Percentiles rank a stretch among this genome's conserved stretches.
Conservation (phyloP, 1,284 basidiomycete genomes). For the Butyriboletus pseudospeciosus region DNA sequence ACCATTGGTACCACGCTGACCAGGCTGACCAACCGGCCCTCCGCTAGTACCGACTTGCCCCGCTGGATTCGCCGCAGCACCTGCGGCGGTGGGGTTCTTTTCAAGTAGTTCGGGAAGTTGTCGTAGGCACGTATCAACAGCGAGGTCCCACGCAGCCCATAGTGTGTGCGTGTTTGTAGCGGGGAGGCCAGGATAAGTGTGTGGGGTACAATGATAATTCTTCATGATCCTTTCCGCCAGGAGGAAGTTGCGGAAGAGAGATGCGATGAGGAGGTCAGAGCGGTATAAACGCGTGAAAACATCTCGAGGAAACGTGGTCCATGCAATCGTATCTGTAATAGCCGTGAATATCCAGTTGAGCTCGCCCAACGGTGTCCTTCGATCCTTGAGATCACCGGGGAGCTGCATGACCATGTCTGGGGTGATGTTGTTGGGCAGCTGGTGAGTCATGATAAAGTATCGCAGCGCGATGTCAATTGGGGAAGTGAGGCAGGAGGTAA, state of each 20-base stretch:
- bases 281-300: constrained; percentile 93
- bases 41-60: constrained; percentile 32
- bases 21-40: constrained; percentile 38
- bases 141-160: constrained; percentile 98
- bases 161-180: constrained; percentile 93
- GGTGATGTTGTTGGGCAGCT: constrained; percentile 71
- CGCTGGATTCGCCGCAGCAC: constrained; percentile 23
- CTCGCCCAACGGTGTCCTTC: constrained; percentile 93
- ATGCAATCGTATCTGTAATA: constrained; percentile 98
- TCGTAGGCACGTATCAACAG: constrained; percentile 91
- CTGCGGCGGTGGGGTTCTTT: constrained; percentile 49
- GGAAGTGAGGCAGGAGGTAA: constrained; percentile 96
- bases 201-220: constrained; percentile 95
- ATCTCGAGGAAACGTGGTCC: constrained; percentile 93
- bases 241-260: constrained; percentile 94
- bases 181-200: constrained; percentile 88
- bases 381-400: constrained; percentile 94
- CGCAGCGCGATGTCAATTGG: constrained; percentile 97
- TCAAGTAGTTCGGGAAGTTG: constrained; percentile 87
- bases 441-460: constrained; percentile 90
- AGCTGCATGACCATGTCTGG: constrained; percentile 94
- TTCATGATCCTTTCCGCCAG: constrained; percentile 98
- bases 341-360: constrained; percentile 99
- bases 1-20: constrained; percentile 26
- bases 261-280: constrained; percentile 94